phyloP scores from a whole-genome alignment of 148 eudicot genomes.

The Dysphania ambrosioides region DNA sequence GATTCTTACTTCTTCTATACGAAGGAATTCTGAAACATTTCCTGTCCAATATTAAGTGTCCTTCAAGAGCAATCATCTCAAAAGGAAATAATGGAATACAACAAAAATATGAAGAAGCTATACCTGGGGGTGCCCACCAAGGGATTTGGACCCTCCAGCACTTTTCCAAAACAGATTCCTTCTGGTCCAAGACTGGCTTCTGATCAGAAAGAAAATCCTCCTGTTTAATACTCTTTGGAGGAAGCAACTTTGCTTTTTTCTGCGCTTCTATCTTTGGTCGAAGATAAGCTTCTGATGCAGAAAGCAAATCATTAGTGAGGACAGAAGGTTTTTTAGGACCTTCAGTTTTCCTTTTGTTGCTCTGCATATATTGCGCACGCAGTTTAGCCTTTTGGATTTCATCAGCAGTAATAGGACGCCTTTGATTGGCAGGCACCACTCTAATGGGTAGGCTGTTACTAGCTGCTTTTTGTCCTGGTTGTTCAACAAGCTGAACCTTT shows the following conservation, averaged over 20 bases:
- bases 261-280: conserved; percentile 58
- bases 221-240: conserved; percentile 34
- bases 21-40: background rate
- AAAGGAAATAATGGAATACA: conserved; percentile 25
- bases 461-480: conserved; percentile 72
- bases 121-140: conserved; percentile 94
- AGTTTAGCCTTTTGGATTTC: conserved; percentile 94
- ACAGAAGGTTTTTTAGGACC: conserved; percentile 40
- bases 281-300: conserved; percentile 46
- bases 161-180: conserved; percentile 53
- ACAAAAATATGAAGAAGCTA: conserved; percentile 29
- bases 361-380: conserved; percentile 85
- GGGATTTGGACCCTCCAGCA: conserved; percentile 62
- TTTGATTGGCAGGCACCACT: conserved; percentile 44
- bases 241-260: conserved; percentile 43
- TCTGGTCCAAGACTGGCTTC: conserved; percentile 35
- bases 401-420: conserved; percentile 94
- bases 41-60: conserved; percentile 3
- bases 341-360: conserved; percentile 44
- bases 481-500: conserved; percentile 87
- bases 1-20: background rate
- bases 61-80: conserved; percentile 29
- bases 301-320: conserved; percentile 39
- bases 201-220: conserved; percentile 32
- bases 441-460: conserved; percentile 55